phyloP scores from a whole-genome alignment of 2,329 filamentous ascomycete genomes.

The Albophoma yamanashiensis region DNA sequence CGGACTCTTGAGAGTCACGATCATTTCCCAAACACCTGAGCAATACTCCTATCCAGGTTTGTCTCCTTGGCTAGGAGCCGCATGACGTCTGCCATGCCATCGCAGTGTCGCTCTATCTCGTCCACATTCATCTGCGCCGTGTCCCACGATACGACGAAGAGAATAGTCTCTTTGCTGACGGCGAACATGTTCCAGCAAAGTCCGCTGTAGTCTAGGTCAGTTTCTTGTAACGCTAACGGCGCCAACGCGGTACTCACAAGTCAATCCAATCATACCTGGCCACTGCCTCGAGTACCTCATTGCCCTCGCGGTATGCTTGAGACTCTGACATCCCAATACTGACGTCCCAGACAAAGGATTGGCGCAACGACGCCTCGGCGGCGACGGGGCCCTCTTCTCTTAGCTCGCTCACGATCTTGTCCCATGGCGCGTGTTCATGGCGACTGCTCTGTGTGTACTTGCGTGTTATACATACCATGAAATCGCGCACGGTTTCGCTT shows the following conservation, averaged over 20 bases:
- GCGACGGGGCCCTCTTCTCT: constrained; percentile 21
- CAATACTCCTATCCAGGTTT: constrained; percentile 14
- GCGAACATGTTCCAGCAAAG: constrained; percentile 28
- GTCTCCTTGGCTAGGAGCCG: constrained; percentile 13
- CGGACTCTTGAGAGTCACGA: too few species aligned
- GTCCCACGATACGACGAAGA: constrained; percentile 27
- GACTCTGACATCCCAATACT: constrained; percentile 17
- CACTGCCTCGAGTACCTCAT: constrained; percentile 16
- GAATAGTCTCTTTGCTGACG: constrained; percentile 19
- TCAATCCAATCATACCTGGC: constrained; percentile 26
- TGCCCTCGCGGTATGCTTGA: constrained; percentile 7
- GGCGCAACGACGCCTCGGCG: constrained; percentile 21
- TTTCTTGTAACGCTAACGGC: background rate
- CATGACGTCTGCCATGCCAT: constrained; percentile 18
- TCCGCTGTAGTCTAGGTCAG: constrained; percentile 13
- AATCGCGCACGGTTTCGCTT: constrained; percentile 15
- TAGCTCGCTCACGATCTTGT: constrained; percentile 17
- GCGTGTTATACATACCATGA: constrained; percentile 14
- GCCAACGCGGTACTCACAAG: constrained; percentile 16
- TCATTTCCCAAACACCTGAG: background rate
- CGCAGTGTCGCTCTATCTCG: constrained; percentile 20
- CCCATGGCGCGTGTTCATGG: constrained; percentile 24
- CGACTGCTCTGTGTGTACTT: constrained; percentile 14
- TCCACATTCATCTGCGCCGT: constrained; percentile 25
- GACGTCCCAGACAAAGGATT: constrained; percentile 27